Conservation (phyloP, 2,329 filamentous ascomycete genomes). For the Aspergillus niger region DNA sequence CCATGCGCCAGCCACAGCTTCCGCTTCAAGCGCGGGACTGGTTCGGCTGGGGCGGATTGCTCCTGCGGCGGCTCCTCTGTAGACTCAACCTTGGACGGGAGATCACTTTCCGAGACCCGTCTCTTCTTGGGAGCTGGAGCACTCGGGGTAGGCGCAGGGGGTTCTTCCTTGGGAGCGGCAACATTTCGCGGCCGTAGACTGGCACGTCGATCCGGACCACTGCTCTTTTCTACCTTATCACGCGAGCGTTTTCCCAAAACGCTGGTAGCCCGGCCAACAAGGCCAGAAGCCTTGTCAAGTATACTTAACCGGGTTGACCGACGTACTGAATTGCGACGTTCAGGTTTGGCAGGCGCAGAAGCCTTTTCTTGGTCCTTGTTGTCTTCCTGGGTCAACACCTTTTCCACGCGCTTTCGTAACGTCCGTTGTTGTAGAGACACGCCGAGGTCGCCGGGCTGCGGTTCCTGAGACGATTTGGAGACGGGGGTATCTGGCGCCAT, state of each 20-base stretch:
- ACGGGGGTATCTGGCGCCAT: constrained; percentile 37
- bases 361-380: constrained; percentile 26
- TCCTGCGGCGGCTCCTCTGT: constrained; percentile 26
- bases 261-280: constrained; percentile 52
- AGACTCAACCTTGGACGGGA: constrained; percentile 26
- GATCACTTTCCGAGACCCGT: constrained; percentile 43
- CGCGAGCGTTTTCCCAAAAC: constrained; percentile 63
- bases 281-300: constrained; percentile 47
- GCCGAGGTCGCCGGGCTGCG: constrained; percentile 24
- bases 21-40: constrained; percentile 40
- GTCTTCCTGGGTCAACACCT: constrained; percentile 29
- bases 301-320: constrained; percentile 49
- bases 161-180: constrained; percentile 29
- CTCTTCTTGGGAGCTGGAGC: constrained; percentile 44
- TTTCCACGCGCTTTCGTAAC: constrained; percentile 36
- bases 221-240: constrained; percentile 56
- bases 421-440: constrained; percentile 32
- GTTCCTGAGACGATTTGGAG: constrained; percentile 38
- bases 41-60: constrained; percentile 19
- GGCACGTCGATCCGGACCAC: constrained; percentile 58
- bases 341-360: constrained; percentile 25
- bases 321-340: constrained; percentile 34
- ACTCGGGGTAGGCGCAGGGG: constrained; percentile 14
- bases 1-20: constrained; percentile 84
- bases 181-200: constrained; percentile 58